Evolutionary conservation across 208 protist genomes (phyloP), one percentile per base, ranked within the genome.

Genomic region (Trypanosoma avium): DNA sequence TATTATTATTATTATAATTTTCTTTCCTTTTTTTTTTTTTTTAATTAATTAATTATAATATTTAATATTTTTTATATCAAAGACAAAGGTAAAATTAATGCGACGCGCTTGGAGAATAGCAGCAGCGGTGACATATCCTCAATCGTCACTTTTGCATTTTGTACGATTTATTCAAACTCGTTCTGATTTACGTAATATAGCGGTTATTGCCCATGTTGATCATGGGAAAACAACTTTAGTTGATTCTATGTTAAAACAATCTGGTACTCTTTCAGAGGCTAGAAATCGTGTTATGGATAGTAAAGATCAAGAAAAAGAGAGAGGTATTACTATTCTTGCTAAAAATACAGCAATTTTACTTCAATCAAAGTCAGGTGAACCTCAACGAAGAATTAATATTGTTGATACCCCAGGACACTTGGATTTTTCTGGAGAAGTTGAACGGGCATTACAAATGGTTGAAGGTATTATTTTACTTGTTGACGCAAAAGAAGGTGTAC

Each of bases 401-500:
- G 93, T 98, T 21, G 97, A 99, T 79, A 99, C 97, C 19, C 97
- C 97, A 45, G 98, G 97, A 19, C 98, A 99, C 66, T 86, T 97
- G 71, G 98, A 99, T 84, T 99, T 99, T 75, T 95, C 91, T 22
- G 97, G 97, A 22, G 98, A 99, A 72, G 98, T 99, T 32, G 98
- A 99, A 83, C 94, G 98, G 17, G 91, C 97, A 3, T 71, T 99
- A 58, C 80, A 92, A 52, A 98, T 99, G 96, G 97, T 99, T 12
- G 97, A 99, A 63, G 97, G 98, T 45, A 95, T 98, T 33, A 80
- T 98, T 49, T 78, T 99, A 10, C 81, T 99, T 15, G 96, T 99
- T 22, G 96, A 98, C 70, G 97, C 94, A 1, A 95, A 96, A 59
- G 95, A 99, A 66, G 98, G 98, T 36, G 94, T 97, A 19, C 98